phyloP scores from a whole-genome alignment of 208 protist genomes.

The Crithidia brevicula region DNA sequence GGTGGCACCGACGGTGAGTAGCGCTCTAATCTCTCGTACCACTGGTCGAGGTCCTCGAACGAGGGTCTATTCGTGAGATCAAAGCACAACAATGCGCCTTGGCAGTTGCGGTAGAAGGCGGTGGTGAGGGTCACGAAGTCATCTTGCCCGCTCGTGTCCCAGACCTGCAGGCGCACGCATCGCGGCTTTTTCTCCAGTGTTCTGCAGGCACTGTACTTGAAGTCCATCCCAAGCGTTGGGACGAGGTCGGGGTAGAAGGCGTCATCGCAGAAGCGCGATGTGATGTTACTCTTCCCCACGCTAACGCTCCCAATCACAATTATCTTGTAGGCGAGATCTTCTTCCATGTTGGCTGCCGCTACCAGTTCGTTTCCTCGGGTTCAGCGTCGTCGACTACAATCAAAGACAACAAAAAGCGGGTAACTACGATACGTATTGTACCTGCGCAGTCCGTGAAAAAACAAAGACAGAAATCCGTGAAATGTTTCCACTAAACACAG shows the following conservation, averaged over 20 bases:
- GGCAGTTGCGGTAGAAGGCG: conserved; percentile 93
- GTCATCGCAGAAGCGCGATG: conserved; percentile 85
- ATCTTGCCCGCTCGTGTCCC: conserved; percentile 93
- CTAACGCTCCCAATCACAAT: conserved; percentile 92
- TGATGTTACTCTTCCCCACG: conserved; percentile 92
- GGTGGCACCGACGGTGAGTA: conserved; percentile 72
- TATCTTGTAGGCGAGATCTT: conserved; percentile 90
- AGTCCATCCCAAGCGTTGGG: conserved; percentile 89
- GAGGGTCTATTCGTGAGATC: conserved; percentile 94
- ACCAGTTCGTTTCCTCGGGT: too few species aligned
- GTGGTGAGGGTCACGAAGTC: conserved; percentile 90
- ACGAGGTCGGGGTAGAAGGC: conserved; percentile 82
- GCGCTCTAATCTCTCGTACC: conserved; percentile 73
- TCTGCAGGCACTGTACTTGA: conserved; percentile 81
- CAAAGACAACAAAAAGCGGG: too few species aligned
- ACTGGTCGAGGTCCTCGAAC: conserved; percentile 90
- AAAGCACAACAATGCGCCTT: conserved; percentile 95
- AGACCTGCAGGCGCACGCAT: conserved; percentile 85
- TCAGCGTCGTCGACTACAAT: too few species aligned
- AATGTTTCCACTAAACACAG: too few species aligned
- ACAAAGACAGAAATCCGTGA: too few species aligned
- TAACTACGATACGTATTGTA: too few species aligned
- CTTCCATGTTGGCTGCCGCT: conserved; percentile 55
- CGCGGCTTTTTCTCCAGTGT: conserved; percentile 78
- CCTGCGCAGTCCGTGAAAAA: too few species aligned